Base-by-base conservation (phyloP, 345 rosid species). In the Fremontodendron californicum region DNA sequence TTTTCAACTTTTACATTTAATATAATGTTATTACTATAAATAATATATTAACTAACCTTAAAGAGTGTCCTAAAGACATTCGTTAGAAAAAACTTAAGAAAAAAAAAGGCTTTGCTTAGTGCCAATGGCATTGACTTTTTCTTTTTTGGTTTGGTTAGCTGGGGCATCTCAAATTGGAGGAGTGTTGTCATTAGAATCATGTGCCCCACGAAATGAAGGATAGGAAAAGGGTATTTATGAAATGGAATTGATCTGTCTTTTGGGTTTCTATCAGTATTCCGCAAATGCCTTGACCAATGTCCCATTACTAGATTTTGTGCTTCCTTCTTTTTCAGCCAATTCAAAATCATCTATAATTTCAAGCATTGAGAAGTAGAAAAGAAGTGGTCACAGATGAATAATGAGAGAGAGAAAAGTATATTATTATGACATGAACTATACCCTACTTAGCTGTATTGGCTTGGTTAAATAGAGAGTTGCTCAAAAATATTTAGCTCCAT, bases 141-240 rank as follows among this genome's bases (percentile, higher is more conserved):
- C 0, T 57, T 62, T 16, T 9, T 25, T 21, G 11, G 12, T 15
- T 16, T 61, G 67, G 33, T 11, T 33, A 33, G 46, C 1, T 25
- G 58, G 40, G 60, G 74, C 58, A 48, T 46, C 52, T 68, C 25
- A 19, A 71, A 31, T 25, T 49, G 60, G 60, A 29, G 39, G 1
- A 3, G 6, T 71, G 58, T 29, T 29, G 60, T 18, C 43, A 7
- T 1, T 46, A 54, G 74, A 71, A 71, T 71, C 60, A 71, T 49
- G 74, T 48, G 60, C 74, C 74, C 74, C 35, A 68, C 31, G 43
- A 70, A 46, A 49, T 39, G 18, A 40, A 39, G 71, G 48, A 25
- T 21, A 12, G 7, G 10, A 37, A 64, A 63, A 65, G 35, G 46
- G 70, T 39, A 37, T 18, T 2, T n/a, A 60, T 11, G 18, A 4